These are phyloP conservation scores for Lasiodiplodia hormozganensis DNA, from an alignment of 2,329 filamentous ascomycete genomes.

Conservation along the genomic window DNA sequence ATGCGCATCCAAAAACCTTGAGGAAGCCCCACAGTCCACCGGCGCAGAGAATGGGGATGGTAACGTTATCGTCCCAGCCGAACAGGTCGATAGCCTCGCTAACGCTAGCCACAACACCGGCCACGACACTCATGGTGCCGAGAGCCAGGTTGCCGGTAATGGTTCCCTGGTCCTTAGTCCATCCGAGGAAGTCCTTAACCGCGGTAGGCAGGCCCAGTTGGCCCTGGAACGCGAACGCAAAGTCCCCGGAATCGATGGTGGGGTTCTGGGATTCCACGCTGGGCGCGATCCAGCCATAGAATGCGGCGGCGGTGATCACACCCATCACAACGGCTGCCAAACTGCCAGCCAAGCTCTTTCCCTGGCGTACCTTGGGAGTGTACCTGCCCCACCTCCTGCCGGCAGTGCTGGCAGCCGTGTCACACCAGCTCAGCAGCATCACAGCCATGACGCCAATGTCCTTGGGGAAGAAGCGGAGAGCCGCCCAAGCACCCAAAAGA, in stretches of 20 bases:
- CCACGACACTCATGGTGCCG: slow-evolving; percentile 81
- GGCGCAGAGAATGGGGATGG: slow-evolving; percentile 90
- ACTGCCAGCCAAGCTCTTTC: slow-evolving; percentile 91
- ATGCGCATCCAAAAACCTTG: slow-evolving; percentile 72
- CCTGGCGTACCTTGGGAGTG: slow-evolving; percentile 81
- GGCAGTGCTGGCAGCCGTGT: slow-evolving; percentile 95
- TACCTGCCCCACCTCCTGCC: slow-evolving; percentile 88
- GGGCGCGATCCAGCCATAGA: slow-evolving; percentile 88
- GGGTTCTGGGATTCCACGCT: slow-evolving; percentile 35
- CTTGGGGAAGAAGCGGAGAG: slow-evolving; percentile 88
- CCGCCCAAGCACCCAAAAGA: slow-evolving; percentile 85
- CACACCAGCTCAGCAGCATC: slow-evolving; percentile 94
- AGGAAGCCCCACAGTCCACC: slow-evolving; percentile 90
- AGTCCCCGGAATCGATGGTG: slow-evolving; percentile 48
- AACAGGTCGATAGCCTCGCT: slow-evolving; percentile 93
- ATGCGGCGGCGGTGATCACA: slow-evolving; percentile 80
- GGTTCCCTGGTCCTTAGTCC: slow-evolving; percentile 64
- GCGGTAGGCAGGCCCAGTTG: slow-evolving; percentile 71
- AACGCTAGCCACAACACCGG: slow-evolving; percentile 84
- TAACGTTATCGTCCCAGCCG: slow-evolving; percentile 96
- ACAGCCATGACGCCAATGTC: slow-evolving; percentile 90
- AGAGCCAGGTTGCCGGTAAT: slow-evolving; percentile 77
- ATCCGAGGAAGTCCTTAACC: slow-evolving; percentile 66
- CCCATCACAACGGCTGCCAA: slow-evolving; percentile 83
- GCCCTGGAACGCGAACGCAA: slow-evolving; percentile 83